These are phyloP conservation scores for Penicillium sp. DNA, from an alignment of 2,329 filamentous ascomycete genomes.

Conservation along the genomic window DNA sequence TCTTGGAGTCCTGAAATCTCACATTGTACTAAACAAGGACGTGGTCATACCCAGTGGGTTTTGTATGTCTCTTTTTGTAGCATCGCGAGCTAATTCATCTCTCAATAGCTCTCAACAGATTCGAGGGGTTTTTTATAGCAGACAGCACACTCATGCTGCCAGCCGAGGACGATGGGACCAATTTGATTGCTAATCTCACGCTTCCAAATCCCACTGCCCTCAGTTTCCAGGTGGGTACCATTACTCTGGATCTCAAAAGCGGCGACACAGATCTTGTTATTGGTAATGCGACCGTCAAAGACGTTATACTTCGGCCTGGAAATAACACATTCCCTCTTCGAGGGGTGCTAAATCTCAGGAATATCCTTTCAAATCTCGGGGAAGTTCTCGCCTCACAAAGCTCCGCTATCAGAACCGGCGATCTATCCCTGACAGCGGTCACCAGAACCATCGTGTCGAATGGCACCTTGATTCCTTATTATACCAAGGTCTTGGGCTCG, in stretches of 20 bases:
- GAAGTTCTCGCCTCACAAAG: constrained; percentile 18
- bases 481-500: constrained; percentile 18
- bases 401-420: constrained; percentile 10
- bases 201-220: constrained; percentile 25
- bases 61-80: neutral
- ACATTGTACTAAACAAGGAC: constrained; percentile 21
- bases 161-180: constrained; percentile 20
- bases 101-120: constrained; percentile 20
- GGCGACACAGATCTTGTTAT: constrained; percentile 14
- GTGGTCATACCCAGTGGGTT: constrained; percentile 16
- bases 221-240: constrained; percentile 22
- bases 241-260: constrained; percentile 23
- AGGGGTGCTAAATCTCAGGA: constrained; percentile 18
- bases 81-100: neutral
- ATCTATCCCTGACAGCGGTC: constrained; percentile 15
- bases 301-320: constrained; percentile 21
- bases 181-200: constrained; percentile 22
- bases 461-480: constrained; percentile 20
- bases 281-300: constrained; percentile 19
- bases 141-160: constrained; percentile 23
- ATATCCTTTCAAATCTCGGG: constrained; percentile 14
- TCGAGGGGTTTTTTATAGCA: constrained; percentile 20
- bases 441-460: constrained; percentile 16
- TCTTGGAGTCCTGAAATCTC: constrained; percentile 22
- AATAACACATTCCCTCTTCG: constrained; percentile 22